Base-by-base conservation (phyloP, 805 yeast genomes). In the Hanseniaspora lachancei region DNA sequence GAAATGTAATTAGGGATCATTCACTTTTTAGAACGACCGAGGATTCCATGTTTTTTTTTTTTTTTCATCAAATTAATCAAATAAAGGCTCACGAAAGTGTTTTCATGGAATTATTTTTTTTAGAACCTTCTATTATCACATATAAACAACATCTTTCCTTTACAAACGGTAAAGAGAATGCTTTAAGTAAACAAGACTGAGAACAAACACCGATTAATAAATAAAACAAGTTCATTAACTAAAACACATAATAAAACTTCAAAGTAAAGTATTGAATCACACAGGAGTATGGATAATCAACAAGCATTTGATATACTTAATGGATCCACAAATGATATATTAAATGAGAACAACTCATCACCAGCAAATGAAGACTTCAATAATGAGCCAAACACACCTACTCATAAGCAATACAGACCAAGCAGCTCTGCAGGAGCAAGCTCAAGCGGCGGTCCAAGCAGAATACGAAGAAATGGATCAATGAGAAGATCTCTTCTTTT, bases 401-500 rank as follows among this genome's bases (percentile, higher is more conserved):
- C 39, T 3, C 55, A 52, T 27, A 23, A 49, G 12, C 55, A 52
- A n/a, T 52, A 43, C 24, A 52, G 55, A 38, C 49, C 49, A 3
- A 34, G 36, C 24, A 41, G 35, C 21, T 18, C 43, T 20, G 20
- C 27, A 21, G 47, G 41, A 21, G 32, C 24, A 12, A 40, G 20
- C 13, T 16, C 32, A 16, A 40, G 12, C 7, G 40, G 47, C 5
- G 34, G 49, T 13, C 20, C 47, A 1, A 38, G 38, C 9, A 43
- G 58, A 24, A 29, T 41, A 15, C 46, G 49, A 56, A 46, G 58
- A 51, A 49, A 51, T 8, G 58, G 55, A 20, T 44, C 55, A 16
- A 50, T 56, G 55, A 50, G 58, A 47, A 56, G 50, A 47, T 56
- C 58, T 6, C 20, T 56, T 6, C 24, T 56, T 9, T 44, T 55